Percentiles rank a stretch among this genome's conserved stretches.
phyloP scores from a whole-genome alignment of 2,329 filamentous ascomycete genomes.

The Exophiala sideris region DNA sequence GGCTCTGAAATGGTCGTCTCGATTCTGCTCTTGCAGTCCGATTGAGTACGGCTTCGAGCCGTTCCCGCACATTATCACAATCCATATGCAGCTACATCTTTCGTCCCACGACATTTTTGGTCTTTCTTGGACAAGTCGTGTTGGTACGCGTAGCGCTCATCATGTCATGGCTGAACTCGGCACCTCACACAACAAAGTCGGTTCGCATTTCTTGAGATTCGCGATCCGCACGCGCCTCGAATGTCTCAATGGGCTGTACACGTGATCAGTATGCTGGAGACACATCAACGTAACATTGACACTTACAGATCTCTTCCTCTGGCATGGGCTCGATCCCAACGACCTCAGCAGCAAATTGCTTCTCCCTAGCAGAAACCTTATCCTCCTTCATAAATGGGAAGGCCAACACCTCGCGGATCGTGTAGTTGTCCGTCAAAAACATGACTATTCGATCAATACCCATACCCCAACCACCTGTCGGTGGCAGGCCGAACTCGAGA shows the following conservation, averaged over 20 bases:
- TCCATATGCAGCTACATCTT: no score
- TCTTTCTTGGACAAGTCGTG: no score
- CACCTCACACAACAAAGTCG: no score
- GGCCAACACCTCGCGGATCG: conserved; percentile 90
- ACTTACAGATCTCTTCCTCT: conserved; percentile 10
- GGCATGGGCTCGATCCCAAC: conserved; percentile 45
- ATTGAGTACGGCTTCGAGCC: no score
- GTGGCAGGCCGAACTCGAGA: conserved; percentile 86
- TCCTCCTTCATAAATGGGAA: conserved; percentile 99
- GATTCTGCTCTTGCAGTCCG: no score
- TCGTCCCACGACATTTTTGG: no score
- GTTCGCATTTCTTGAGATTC: no score
- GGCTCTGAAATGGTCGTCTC: no score
- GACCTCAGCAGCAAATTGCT: conserved; percentile 57
- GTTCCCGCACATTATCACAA: no score
- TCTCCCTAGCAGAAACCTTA: conserved; percentile 37
- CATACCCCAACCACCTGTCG: conserved; percentile 94
- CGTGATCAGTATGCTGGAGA: neutral
- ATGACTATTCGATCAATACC: conserved; percentile 91
- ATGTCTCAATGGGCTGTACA: neutral
- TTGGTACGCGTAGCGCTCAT: no score
- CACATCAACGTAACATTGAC: neutral
- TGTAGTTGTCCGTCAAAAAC: conserved; percentile 95
- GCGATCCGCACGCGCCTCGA: no score
- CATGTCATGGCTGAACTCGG: no score